Evolutionary conservation across 257 asterid species (phyloP), one percentile per base, ranked within the genome.

Genomic region (Solanum pimpinellifolium): DNA sequence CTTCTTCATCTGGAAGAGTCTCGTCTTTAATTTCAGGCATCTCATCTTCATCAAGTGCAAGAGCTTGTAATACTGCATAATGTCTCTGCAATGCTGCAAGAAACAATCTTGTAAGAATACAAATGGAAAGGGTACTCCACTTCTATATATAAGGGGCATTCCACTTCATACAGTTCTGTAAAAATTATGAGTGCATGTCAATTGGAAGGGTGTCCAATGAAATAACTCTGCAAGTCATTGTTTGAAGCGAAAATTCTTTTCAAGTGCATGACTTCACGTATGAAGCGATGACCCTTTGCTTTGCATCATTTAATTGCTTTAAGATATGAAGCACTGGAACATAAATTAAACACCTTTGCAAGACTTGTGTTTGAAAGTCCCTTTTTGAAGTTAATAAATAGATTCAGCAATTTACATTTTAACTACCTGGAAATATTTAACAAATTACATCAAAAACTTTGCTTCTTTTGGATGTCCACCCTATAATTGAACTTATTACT

Each of bases 1-100:
- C 99, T 90, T 95, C 98, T 93, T 97, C 98, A 90, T 97, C 99
- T 14, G 99, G 99, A 90, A 96, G 93, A 44, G 99, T 97, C 92
- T 96, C 99, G 85, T 97, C 99, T 90, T 91, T 94, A 59, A 93
- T 90, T 39, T 95, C 98, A 59, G 99, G 99, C 93, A 97, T 93
- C 90, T 97, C 98, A 44, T 97, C 99, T 91, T 97, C 99, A 87
- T 95, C 98, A 87, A 97, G 92, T 37, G 99, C 99, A 52, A 97
- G 92, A 88, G 99, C 99, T 90, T 97, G 98, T 89, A 97, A 86
- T 74, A 96, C 94, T 37, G 99, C 99, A 89, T 94, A 96, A 90
- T 97, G 99, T 87, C 95, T 96, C 94, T 97, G 99, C 96, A 97
- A 92, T 78, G 98, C 99, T 95, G 93, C 88, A 89, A 82, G n/a